Evolutionary conservation across 2,329 filamentous ascomycete genomes (phyloP), one percentile per base, ranked within the genome.

Genomic region (Ophiocordyceps camponoti-leonardi): DNA sequence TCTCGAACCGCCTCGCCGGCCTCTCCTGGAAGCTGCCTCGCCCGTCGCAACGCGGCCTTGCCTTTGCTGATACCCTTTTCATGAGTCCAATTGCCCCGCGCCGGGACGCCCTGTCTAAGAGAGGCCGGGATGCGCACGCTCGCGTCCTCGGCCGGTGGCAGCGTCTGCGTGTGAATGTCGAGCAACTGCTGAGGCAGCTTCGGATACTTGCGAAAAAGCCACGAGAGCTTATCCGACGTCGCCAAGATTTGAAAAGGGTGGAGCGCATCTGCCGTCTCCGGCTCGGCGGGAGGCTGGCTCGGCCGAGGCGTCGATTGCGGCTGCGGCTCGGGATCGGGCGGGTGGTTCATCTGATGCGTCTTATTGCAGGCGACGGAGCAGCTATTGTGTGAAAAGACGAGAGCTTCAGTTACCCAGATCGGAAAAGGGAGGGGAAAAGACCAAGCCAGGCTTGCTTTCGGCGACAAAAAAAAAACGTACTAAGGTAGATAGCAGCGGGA

Each of bases 311-410:
- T 41, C 31, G 51, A 56, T 22, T 50, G 46, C 33, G 55, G 52
- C 30, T 54, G 48, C 30, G 57, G 57, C 42, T 60, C 58, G 13
- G 59, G 56, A 39, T 69, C 60, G 45, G 63, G 59, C 4, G 69
- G 68, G 51, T 73, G 67, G 45, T 66, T 69, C 41, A 69, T 65
- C 37, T 67, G 67, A 55, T 77, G 73, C 42, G 61, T 52, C 51
- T 66, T 73, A 48, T 67, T 75, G 58, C 76, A 81, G 19, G 66
- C 56, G 39, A 80, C 66, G 1, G 75, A 80, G 55, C 77, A 81
- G 54, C 75, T 78, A 51, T 31, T 44, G 18, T 45, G 4, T 10
- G 28, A 26, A 11, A 23, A 16, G 22, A 26, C 22, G n/a, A 11
- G 4, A 28, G 37, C 42, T 14, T 33, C 18, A 28, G 35, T 16